Evolutionary conservation across 2,329 filamentous ascomycete genomes (phyloP).

Genomic region (Cercospora zeae-maydis): DNA sequence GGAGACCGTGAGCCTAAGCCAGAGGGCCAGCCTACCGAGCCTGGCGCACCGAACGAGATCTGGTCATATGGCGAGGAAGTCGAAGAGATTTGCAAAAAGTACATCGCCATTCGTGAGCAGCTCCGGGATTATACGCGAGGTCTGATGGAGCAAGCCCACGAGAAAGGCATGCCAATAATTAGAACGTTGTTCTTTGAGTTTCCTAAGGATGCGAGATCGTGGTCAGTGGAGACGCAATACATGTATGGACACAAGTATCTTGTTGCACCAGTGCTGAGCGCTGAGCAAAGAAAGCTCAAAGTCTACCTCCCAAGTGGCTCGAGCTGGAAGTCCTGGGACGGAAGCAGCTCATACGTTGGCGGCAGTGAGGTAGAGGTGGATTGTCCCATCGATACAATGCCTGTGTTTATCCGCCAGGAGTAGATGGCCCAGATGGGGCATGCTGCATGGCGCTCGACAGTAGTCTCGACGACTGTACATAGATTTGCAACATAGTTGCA

Average conservation of each 20-base stretch:
- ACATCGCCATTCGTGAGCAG: slow-evolving; percentile 56
- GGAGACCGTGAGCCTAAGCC: slow-evolving; percentile 60
- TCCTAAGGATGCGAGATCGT: slow-evolving; percentile 51
- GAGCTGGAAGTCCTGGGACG: slow-evolving; percentile 45
- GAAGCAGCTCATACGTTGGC: slow-evolving; percentile 28
- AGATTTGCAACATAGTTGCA: neutral
- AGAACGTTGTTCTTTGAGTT: slow-evolving; percentile 63
- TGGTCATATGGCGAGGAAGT: slow-evolving; percentile 63
- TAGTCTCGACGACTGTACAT: neutral
- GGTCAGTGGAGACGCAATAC: slow-evolving; percentile 60
- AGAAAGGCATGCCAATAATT: slow-evolving; percentile 60
- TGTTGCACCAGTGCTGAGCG: slow-evolving; percentile 54
- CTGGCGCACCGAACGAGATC: slow-evolving; percentile 59
- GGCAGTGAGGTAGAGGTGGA: slow-evolving; percentile 19
- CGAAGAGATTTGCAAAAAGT: slow-evolving; percentile 58
- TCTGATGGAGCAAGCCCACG: slow-evolving; percentile 59
- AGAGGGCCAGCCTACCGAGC: slow-evolving; percentile 31
- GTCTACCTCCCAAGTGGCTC: slow-evolving; percentile 54
- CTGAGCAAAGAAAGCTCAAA: slow-evolving; percentile 43
- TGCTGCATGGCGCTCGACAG: neutral
- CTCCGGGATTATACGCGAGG: slow-evolving; percentile 56
- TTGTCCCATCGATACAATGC: slow-evolving; percentile 24
- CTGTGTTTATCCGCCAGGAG: slow-evolving; percentile 19
- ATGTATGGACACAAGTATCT: slow-evolving; percentile 62
- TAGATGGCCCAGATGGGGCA: neutral